phyloP scores from a whole-genome alignment of 2,329 filamentous ascomycete species.

The Xylariales sp. region DNA sequence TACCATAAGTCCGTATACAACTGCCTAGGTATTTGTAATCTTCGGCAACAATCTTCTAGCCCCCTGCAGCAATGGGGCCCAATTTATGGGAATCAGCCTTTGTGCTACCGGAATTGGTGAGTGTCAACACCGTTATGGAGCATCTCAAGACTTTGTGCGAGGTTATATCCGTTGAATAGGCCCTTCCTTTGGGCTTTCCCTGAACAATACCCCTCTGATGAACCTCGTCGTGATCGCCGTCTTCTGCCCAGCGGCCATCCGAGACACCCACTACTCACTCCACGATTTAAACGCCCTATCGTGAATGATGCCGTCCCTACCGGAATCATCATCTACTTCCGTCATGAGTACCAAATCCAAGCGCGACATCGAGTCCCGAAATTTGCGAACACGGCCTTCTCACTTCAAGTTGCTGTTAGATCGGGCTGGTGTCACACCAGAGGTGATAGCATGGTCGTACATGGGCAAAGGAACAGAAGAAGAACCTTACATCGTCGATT shows the following conservation, averaged over 20 bases:
- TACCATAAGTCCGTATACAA: too few species aligned
- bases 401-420: constrained; percentile 53
- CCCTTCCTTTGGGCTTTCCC: too few species aligned
- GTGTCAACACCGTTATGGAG: not conserved
- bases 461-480: constrained; percentile 58
- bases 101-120: not conserved
- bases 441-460: constrained; percentile 53
- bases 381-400: constrained; percentile 27
- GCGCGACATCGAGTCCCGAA: constrained; percentile 37
- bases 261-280: not conserved
- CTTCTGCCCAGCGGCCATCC: too few species aligned
- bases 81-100: not conserved
- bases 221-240: not conserved
- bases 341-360: constrained; percentile 27
- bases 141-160: not conserved
- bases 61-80: not conserved
- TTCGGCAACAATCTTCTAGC: not conserved
- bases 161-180: not conserved
- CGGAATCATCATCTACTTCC: constrained; percentile 23
- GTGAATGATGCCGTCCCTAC: constrained; percentile 16
- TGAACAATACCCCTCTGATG: not conserved
- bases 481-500: constrained; percentile 65
- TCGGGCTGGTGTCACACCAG: constrained; percentile 52
- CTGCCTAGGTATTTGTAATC: not conserved
- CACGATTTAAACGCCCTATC: not conserved